A percentile compares a stretch with the other conserved stretches of the same genome.
phyloP scores from a whole-genome alignment of 768 basidiomycete species.

The Tulasnella sp. region DNA sequence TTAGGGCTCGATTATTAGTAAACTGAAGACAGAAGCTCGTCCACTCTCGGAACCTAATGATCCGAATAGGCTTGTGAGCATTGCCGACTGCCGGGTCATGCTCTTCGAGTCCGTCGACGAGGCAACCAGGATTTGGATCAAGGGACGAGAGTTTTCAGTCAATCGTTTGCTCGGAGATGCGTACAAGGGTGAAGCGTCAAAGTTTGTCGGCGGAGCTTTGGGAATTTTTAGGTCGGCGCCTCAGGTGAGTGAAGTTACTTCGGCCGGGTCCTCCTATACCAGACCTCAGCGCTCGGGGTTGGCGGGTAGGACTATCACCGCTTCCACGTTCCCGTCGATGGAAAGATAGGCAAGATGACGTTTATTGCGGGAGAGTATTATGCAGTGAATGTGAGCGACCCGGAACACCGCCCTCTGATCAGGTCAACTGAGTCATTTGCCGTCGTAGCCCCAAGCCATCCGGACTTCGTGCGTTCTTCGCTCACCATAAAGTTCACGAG shows the following conservation, averaged over 20 bases:
- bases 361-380: slow-evolving; percentile 89
- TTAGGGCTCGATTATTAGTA: slow-evolving; percentile 38
- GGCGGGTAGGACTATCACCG: slow-evolving; percentile 80
- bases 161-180: slow-evolving; percentile 67
- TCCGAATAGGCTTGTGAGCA: slow-evolving; percentile 69
- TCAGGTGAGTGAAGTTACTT: slow-evolving; percentile 26
- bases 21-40: slow-evolving; percentile 76
- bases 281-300: slow-evolving; percentile 1
- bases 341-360: slow-evolving; percentile 71
- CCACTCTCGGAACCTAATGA: slow-evolving; percentile 67
- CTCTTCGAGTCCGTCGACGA: slow-evolving; percentile 78
- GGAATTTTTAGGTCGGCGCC: slow-evolving; percentile 89
- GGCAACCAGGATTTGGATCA: slow-evolving; percentile 92
- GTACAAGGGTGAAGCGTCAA: slow-evolving; percentile 60
- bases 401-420: background rate
- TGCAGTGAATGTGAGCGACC: slow-evolving; percentile 70
- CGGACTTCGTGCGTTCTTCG: slow-evolving; percentile 46
- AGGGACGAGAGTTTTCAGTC: slow-evolving; percentile 88
- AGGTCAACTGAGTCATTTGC: slow-evolving; percentile 4
- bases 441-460: slow-evolving; percentile 76
- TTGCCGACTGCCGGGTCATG: slow-evolving; percentile 95
- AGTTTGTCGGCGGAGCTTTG: slow-evolving; percentile 72
- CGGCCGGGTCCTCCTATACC: background rate
- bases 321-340: slow-evolving; percentile 83
- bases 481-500: background rate